Conservation (phyloP, 306 rosid species). For the Cicer bijugum region DNA sequence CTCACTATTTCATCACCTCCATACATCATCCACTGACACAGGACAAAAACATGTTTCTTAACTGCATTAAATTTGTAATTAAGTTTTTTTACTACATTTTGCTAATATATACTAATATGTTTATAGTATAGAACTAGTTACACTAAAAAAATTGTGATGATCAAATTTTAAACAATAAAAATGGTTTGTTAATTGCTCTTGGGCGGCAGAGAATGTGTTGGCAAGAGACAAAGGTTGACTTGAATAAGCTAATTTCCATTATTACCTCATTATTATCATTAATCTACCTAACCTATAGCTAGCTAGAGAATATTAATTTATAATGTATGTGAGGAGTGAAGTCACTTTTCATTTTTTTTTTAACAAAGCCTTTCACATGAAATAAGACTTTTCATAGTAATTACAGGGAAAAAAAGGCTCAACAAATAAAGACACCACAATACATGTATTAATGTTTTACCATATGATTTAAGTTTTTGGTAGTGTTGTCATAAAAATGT, state of each 20-base stretch:
- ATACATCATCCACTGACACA: conserved; percentile 27
- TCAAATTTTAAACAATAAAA: conserved; percentile 22
- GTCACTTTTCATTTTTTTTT: conserved; percentile 23
- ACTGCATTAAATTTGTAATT: conserved; percentile 31
- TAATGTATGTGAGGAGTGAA: conserved; percentile 33
- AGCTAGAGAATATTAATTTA: conserved; percentile 44
- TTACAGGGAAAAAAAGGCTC: neutral
- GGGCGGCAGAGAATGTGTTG: conserved; percentile 44
- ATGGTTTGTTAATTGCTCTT: conserved; percentile 23
- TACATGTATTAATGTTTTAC: conserved; percentile 3
- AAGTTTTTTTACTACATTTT: no score
- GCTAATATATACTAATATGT: neutral
- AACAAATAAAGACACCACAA: conserved; percentile 15
- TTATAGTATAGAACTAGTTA: conserved; percentile 2
- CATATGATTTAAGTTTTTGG: conserved; percentile 12
- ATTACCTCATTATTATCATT: conserved; percentile 13
- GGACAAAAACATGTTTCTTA: conserved; percentile 30
- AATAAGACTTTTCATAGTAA: conserved; percentile 25
- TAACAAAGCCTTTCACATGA: conserved; percentile 18
- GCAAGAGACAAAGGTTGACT: conserved; percentile 45
- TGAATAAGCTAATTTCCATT: conserved; percentile 31
- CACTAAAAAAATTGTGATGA: conserved; percentile 10
- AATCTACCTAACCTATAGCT: neutral
- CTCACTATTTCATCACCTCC: conserved; percentile 40
- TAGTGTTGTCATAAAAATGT: conserved; percentile 17